Conservation (phyloP, 1,284 basidiomycete species). For the Gomphus bonarii region DNA sequence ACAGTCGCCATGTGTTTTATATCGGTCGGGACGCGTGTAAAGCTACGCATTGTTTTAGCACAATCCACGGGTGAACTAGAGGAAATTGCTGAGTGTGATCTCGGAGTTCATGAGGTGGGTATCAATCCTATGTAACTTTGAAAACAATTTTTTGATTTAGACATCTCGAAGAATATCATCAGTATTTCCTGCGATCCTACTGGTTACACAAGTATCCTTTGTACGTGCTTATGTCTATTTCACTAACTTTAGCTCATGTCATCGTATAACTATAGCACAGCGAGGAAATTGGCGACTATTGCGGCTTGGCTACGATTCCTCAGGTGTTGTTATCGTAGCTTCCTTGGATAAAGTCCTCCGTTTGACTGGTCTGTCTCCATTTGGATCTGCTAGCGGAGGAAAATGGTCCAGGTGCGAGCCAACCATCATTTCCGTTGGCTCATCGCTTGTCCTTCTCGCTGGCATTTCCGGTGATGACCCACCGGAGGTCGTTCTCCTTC, state of each 20-base stretch:
- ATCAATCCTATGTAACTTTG: background rate
- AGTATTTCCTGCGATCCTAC: constrained; percentile 36
- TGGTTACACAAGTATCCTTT: constrained; percentile 39
- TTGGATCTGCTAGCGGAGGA: background rate
- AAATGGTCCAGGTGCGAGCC: constrained; percentile 18
- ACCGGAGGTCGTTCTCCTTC: constrained; percentile 41
- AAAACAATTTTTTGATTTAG: background rate
- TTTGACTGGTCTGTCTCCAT: background rate
- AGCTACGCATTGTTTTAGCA: constrained; percentile 9
- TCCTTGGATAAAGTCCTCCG: constrained; percentile 30
- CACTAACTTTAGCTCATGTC: constrained; percentile 1
- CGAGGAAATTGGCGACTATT: constrained; percentile 39
- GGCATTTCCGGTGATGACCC: constrained; percentile 28
- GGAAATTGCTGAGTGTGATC: background rate
- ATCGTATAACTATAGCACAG: constrained; percentile 20
- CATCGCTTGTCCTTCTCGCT: constrained; percentile 55
- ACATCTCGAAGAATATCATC: constrained; percentile 18
- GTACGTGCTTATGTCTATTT: constrained; percentile 24
- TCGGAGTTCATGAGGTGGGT: constrained; percentile 1
- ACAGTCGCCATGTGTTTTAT: constrained; percentile 1
- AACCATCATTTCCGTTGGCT: constrained; percentile 43
- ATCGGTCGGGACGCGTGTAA: background rate
- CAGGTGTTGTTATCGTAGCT: constrained; percentile 20
- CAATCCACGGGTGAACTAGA: constrained; percentile 13
- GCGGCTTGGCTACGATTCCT: constrained; percentile 26